A percentile compares a stretch with the other conserved stretches of the same genome.
phyloP scores from a whole-genome alignment of 192 early-diverging fungal genomes.

The Kickxella alabastrina region DNA sequence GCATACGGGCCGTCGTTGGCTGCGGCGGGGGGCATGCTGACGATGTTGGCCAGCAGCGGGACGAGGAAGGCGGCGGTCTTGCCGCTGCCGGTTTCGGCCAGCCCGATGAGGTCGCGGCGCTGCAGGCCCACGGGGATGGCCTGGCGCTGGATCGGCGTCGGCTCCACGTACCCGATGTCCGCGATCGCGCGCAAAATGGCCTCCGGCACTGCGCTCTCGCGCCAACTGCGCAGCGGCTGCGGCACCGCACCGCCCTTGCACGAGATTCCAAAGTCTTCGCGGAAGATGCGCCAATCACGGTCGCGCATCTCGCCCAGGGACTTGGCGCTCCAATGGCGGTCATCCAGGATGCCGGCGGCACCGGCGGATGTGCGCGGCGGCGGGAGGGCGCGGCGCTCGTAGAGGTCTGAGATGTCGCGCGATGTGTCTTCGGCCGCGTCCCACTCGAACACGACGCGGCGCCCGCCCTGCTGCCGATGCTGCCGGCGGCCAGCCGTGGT shows the following conservation, averaged over 20 bases:
- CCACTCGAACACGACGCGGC: slow-evolving; percentile 99
- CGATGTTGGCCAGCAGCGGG: slow-evolving; percentile 90
- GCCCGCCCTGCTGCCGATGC: slow-evolving; percentile 81
- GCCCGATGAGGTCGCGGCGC: slow-evolving; percentile 84
- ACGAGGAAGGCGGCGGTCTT: slow-evolving; percentile 97
- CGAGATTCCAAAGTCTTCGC: slow-evolving; percentile 95
- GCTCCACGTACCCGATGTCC: slow-evolving; percentile 85
- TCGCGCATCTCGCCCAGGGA: slow-evolving; percentile 86
- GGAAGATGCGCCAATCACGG: slow-evolving; percentile 99
- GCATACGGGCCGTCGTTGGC: slow-evolving; percentile 88
- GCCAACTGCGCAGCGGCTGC: slow-evolving; percentile 84
- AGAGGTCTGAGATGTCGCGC: slow-evolving; percentile 86
- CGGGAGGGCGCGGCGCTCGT: slow-evolving; percentile 40
- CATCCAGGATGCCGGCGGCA: slow-evolving; percentile 53
- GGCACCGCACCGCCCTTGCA: slow-evolving; percentile 92
- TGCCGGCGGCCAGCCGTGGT: slow-evolving; percentile 56
- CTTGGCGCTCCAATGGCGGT: slow-evolving; percentile 95
- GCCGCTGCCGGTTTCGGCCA: slow-evolving; percentile 89
- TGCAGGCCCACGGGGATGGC: slow-evolving; percentile 93
- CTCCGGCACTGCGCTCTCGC: slow-evolving; percentile 70
- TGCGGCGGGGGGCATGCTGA: slow-evolving; percentile 73
- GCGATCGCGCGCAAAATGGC: slow-evolving; percentile 72
- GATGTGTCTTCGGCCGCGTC: slow-evolving; percentile 93
- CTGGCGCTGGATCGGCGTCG: slow-evolving; percentile 96
- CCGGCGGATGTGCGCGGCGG: neutral